phyloP scores from a whole-genome alignment of 2,329 filamentous ascomycete species.

The Alternaria ventricosa region DNA sequence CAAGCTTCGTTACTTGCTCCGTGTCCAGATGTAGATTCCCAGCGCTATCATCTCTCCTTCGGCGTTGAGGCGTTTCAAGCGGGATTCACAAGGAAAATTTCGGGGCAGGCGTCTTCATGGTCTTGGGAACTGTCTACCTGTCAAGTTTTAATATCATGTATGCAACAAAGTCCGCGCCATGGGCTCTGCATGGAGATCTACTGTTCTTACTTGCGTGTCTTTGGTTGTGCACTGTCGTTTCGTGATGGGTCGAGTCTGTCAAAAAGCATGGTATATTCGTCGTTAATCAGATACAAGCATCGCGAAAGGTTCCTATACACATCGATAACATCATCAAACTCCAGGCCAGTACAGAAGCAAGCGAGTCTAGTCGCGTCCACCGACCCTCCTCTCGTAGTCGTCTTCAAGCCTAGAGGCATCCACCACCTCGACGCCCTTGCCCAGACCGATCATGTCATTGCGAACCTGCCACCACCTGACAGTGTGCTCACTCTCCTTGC shows the following conservation, averaged over 20 bases:
- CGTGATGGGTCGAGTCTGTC: background rate
- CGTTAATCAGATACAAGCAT: conserved; percentile 7
- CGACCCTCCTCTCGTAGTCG: conserved; percentile 83
- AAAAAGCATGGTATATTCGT: conserved; percentile 10
- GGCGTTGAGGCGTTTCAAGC: background rate
- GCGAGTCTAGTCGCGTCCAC: conserved; percentile 58
- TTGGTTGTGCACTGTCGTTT: background rate
- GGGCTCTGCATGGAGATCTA: background rate
- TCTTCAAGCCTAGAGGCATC: conserved; percentile 82
- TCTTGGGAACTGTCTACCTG: background rate
- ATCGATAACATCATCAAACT: conserved; percentile 4
- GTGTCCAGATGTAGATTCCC: conserved; percentile 52
- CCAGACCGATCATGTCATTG: conserved; percentile 81
- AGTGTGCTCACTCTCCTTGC: conserved; percentile 36
- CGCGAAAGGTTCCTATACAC: conserved; percentile 3
- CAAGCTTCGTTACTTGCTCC: conserved; percentile 72
- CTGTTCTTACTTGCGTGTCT: background rate
- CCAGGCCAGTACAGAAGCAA: background rate
- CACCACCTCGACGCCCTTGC: conserved; percentile 86
- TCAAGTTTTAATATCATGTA: background rate
- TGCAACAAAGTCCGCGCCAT: background rate
- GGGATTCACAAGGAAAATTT: background rate
- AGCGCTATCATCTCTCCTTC: background rate
- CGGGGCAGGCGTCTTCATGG: background rate
- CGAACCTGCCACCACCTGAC: conserved; percentile 74